Evolutionary conservation across 1,284 basidiomycete genomes (phyloP).

Genomic region (Golubevia pallescens): DNA sequence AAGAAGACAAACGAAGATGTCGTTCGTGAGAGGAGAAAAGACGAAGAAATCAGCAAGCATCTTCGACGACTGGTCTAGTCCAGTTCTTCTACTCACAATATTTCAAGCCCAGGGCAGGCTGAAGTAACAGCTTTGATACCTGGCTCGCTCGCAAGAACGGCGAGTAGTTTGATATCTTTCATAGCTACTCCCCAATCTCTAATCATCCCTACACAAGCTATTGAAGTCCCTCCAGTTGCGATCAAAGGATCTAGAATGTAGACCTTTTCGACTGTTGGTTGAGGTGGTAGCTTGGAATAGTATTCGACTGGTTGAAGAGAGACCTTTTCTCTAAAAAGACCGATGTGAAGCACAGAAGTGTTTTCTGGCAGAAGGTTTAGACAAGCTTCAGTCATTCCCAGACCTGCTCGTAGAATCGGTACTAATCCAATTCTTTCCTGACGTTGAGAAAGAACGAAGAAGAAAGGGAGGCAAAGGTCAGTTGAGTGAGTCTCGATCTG

Average conservation of each 20-base stretch:
- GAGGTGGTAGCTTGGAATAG: constrained; percentile 85
- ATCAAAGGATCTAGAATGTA: constrained; percentile 86
- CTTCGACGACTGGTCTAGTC: neutral
- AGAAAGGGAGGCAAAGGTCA: no score
- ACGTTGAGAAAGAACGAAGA: no score
- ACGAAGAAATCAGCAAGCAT: neutral
- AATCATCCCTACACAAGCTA: constrained; percentile 58
- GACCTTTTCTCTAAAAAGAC: constrained; percentile 86
- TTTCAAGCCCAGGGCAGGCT: constrained; percentile 81
- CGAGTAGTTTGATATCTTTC: constrained; percentile 78
- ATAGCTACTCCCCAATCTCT: constrained; percentile 59
- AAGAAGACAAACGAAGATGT: neutral
- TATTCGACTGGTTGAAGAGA: constrained; percentile 93
- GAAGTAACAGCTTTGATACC: constrained; percentile 75
- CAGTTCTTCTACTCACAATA: constrained; percentile 47
- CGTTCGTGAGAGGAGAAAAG: neutral
- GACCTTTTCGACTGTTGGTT: constrained; percentile 79
- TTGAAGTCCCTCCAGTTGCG: constrained; percentile 73
- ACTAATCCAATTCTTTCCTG: constrained; percentile 76
- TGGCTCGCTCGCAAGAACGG: constrained; percentile 77
- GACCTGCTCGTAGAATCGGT: constrained; percentile 87
- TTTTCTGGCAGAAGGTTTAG: constrained; percentile 77
- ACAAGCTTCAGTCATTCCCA: constrained; percentile 89
- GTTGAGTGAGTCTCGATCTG: no score
- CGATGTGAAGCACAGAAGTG: constrained; percentile 87